Base-by-base conservation (phyloP, 768 basidiomycete species). In the Naematelia aurantialba region DNA sequence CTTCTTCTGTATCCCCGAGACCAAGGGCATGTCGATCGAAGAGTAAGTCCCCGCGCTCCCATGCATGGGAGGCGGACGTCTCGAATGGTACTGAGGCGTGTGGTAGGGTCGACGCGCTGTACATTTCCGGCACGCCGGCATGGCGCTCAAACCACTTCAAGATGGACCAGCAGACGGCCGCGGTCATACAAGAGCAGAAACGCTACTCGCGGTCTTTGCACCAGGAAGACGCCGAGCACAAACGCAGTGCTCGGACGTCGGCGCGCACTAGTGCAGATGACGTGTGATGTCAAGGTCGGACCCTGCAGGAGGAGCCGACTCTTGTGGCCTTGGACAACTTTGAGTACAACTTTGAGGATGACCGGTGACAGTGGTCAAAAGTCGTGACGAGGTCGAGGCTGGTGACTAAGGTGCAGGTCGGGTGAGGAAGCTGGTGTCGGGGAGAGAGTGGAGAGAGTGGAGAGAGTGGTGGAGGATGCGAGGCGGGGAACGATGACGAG, bases 1-100 rank as follows among this genome's bases (percentile, higher is more conserved):
- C 39, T 75, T 73, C 70, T 65, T 72, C 63, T 74, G 73, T 57
- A 73, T 77, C 45, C 76, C 76, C 49, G 76, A 77, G 56, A 76
- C 76, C 59, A 72, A 69, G 56, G 73, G 74, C 10, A 63, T 77
- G 47, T 61, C 67, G 11, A 74, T 77, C 45, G 74, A 74, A 51
- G 71, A 76, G 64, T 70, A 44, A 59, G 68, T 66, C 19, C 17
- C 1, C 12, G 25, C 27, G 13, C 10, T 26, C 29, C 4, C 25
- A n/a, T n/a, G n/a, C n/a, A n/a, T n/a, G n/a, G n/a, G n/a, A n/a
- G n/a, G n/a, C n/a, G n/a, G n/a, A n/a, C n/a, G n/a, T n/a, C n/a
- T n/a, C n/a, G n/a, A n/a, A n/a, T n/a, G n/a, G n/a, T n/a, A n/a
- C n/a, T n/a, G n/a, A n/a, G n/a, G n/a, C n/a, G n/a, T n/a, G n/a